These are phyloP conservation scores for Tricharina praecox DNA, from an alignment of 495 filamentous ascomycete species.

Conservation along the genomic window DNA sequence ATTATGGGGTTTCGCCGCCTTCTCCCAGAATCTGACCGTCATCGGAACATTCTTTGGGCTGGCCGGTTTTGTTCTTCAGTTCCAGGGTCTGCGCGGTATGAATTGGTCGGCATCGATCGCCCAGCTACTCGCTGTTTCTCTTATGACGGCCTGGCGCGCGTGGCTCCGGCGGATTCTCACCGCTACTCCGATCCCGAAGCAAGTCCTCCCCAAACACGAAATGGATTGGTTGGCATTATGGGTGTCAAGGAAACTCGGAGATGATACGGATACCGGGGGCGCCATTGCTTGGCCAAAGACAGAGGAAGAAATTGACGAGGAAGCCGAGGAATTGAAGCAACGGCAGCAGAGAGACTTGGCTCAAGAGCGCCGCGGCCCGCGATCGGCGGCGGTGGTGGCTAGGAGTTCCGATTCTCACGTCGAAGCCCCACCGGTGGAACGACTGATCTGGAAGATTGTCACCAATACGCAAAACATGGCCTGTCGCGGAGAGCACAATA, in stretches of 20 bases:
- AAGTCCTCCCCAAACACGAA: slow-evolving; percentile 11
- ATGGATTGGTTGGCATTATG: slow-evolving; percentile 19
- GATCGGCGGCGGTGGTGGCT: too few species aligned
- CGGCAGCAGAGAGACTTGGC: not conserved
- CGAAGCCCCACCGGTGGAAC: too few species aligned
- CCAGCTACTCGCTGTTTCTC: slow-evolving; percentile 13
- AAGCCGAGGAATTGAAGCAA: not conserved
- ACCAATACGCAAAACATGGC: not conserved
- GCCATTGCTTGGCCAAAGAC: not conserved
- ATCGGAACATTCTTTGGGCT: slow-evolving; percentile 13
- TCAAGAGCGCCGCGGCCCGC: too few species aligned
- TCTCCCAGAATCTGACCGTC: slow-evolving; percentile 13
- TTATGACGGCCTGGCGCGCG: slow-evolving; percentile 17
- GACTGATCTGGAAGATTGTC: not conserved
- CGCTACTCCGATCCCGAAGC: not conserved
- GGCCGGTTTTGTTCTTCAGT: slow-evolving; percentile 23
- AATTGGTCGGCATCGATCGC: slow-evolving; percentile 16
- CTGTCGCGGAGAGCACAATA: not conserved
- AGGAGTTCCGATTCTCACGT: too few species aligned
- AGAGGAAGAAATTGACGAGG: not conserved
- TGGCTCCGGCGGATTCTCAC: slow-evolving; percentile 13
- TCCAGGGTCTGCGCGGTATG: slow-evolving; percentile 18
- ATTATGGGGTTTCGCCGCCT: too few species aligned
- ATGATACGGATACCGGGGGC: too few species aligned
- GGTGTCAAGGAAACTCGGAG: not conserved